phyloP scores from a whole-genome alignment of 2,329 filamentous ascomycete species.

The Incumbomyces lentus region DNA sequence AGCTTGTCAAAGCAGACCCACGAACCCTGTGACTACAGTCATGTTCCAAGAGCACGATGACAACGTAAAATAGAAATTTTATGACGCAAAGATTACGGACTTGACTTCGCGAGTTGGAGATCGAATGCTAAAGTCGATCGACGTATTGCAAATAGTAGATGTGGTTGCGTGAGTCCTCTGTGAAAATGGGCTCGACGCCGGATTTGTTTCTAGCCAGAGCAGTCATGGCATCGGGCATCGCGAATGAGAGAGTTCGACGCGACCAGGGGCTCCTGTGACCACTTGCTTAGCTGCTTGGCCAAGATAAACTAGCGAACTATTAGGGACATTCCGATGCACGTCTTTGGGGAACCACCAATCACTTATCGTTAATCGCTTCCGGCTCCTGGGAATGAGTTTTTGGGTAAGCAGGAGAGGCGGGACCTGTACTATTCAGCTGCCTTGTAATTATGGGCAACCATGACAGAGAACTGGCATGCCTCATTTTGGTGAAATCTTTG shows the following conservation, averaged over 20 bases:
- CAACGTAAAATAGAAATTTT: no score
- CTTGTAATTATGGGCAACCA: no score
- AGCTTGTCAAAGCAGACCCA: no score
- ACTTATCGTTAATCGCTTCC: no score
- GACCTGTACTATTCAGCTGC: background rate
- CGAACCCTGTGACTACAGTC: no score
- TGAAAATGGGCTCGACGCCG: background rate
- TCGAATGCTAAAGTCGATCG: background rate
- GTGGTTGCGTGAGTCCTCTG: no score
- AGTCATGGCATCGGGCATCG: background rate
- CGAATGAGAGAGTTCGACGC: conserved; percentile 1
- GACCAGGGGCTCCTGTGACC: background rate
- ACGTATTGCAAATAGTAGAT: background rate
- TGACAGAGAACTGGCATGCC: no score
- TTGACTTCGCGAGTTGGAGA: background rate
- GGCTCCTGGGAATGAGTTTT: background rate
- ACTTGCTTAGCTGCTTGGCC: background rate
- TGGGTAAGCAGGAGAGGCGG: background rate
- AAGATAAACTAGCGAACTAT: background rate
- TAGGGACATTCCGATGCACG: conserved; percentile 5
- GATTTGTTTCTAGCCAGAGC: background rate
- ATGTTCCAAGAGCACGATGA: no score
- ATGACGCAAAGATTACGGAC: background rate
- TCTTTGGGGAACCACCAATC: background rate
- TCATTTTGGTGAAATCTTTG: background rate